Evolutionary conservation across 1,139 yeast species (phyloP).

Genomic region (Hyphopichia wangnamkhiaoensis): DNA sequence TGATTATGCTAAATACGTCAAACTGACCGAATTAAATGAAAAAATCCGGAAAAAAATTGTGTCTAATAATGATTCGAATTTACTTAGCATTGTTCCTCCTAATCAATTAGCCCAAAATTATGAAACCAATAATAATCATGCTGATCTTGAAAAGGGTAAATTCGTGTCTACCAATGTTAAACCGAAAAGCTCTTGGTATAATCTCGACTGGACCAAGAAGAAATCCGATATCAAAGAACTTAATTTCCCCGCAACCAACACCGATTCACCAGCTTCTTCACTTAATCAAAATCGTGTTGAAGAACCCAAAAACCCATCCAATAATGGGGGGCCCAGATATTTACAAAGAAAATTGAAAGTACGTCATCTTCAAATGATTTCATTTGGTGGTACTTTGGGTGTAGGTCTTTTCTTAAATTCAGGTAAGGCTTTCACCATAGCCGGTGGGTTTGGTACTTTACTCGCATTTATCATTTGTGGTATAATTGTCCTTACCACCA

Average conservation of each 20-base stretch:
- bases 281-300: conserved; percentile 5
- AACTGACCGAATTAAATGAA: conserved; percentile 40
- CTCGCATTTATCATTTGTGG: conserved; percentile 73
- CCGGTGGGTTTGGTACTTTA: conserved; percentile 82
- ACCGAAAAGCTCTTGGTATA: conserved; percentile 11
- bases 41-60: conserved; percentile 9
- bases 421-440: conserved; percentile 75
- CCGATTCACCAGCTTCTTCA: conserved; percentile 10
- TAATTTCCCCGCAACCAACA: conserved; percentile 3
- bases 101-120: conserved; percentile 32
- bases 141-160: conserved; percentile 10
- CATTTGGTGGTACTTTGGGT: conserved; percentile 81
- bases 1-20: conserved; percentile 38
- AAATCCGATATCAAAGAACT: conserved; percentile 5
- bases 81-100: conserved; percentile 30
- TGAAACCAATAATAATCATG: too few species aligned
- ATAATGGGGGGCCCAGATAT: conserved; percentile 9
- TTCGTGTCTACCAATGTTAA: conserved; percentile 10
- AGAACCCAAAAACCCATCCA: conserved; percentile 4
- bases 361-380: conserved; percentile 78
- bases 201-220: conserved; percentile 9
- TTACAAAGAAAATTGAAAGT: conserved; percentile 60
- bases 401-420: conserved; percentile 77
- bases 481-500: conserved; percentile 63
- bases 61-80: conserved; percentile 15